Evolutionary conservation across 164 flowering plant species (phyloP).

Genomic region (Sextonia rubra): DNA sequence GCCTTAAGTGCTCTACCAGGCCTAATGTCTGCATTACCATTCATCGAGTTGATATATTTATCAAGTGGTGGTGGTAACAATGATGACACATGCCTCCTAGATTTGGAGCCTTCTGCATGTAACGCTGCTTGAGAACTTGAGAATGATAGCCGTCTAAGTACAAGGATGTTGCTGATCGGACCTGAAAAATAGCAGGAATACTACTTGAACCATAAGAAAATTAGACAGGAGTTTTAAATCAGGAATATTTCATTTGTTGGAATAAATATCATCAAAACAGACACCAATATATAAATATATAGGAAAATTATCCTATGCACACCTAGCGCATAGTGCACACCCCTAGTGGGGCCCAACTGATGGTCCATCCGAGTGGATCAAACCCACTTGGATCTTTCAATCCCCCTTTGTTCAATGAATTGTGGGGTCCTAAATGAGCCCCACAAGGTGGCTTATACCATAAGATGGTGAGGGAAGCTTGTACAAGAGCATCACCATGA

Average conservation of each 20-base stretch:
- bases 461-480: no score
- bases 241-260: not conserved
- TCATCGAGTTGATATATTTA: slow-evolving; percentile 43
- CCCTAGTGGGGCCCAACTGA: no score
- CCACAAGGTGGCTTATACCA: no score
- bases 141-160: slow-evolving; percentile 30
- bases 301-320: no score
- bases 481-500: no score
- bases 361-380: no score
- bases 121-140: slow-evolving; percentile 14
- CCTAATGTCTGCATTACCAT: slow-evolving; percentile 28
- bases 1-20: slow-evolving; percentile 24
- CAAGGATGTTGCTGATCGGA: slow-evolving; percentile 63
- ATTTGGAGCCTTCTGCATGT: slow-evolving; percentile 26
- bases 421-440: no score
- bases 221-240: not conserved
- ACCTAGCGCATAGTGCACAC: no score
- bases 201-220: not conserved
- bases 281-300: no score
- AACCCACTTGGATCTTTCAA: no score
- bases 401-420: no score
- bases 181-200: slow-evolving; percentile 31
- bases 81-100: slow-evolving; percentile 31
- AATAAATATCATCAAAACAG: no score
- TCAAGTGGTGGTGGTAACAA: slow-evolving; percentile 60